Base-by-base conservation (phyloP, 345 rosid species). In the Eucalyptus urophylla region DNA sequence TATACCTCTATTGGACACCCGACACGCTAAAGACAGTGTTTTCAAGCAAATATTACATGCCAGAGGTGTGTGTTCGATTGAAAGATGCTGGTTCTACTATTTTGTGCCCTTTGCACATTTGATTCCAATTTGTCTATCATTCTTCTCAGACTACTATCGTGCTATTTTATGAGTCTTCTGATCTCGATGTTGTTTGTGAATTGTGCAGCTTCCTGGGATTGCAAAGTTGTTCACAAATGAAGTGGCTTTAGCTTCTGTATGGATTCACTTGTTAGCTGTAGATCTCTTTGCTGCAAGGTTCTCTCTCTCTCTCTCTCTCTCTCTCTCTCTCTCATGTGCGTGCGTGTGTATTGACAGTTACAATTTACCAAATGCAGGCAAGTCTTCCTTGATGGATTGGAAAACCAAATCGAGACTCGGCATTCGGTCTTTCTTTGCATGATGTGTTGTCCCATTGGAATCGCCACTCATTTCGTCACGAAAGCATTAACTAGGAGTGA, bases 241-340 rank as follows among this genome's bases (percentile, higher is more conserved):
- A 90, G 92, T 95, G 93, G 95, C 98, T 80, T 90, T 98, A 91
- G 94, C 98, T 92, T 98, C 99, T 80, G 98, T 96, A 16, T 98
- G 99, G 99, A 95, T 98, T 95, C 99, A 97, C 93, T 94, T 95
- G 81, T 91, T 98, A 85, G 95, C 93, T 56, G 87, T 98, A 11
- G 99, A 98, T 93, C 99, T 97, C 88, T 98, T 94, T 56, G 98
- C 98, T 16, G 99, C 99, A 69, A 95, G 99, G 98, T 97, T 56
- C 62, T 56, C 62, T 56, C 62, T 56, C 60, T 54, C 27, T 22
- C 27, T 54, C 60, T 54, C 86, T 56, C 45, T 87, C 37, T 56
- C 51, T 47, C 53, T 10, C 40, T 3, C 45, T 3, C 83, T 19
- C 25, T 9, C 45, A 10, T 12, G 12, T 12, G 22, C 9, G 4